These are phyloP conservation scores for Colletotrichum australisinense DNA, from an alignment of 2,329 filamentous ascomycete species.

Conservation along the genomic window DNA sequence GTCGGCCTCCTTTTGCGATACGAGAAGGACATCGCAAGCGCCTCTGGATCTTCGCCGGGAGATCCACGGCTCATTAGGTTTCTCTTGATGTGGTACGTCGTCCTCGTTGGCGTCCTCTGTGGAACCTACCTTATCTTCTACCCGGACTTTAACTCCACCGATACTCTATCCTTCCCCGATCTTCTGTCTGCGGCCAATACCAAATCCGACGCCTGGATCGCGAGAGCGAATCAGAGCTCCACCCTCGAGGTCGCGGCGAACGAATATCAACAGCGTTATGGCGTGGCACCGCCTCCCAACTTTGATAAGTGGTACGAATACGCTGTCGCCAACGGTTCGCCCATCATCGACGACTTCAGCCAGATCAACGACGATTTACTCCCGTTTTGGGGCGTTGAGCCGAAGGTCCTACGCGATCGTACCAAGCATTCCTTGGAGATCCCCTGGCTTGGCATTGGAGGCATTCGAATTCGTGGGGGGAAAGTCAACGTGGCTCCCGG, in stretches of 20 bases:
- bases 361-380: slow-evolving; percentile 78
- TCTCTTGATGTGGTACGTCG: slow-evolving; percentile 29
- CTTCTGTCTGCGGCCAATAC: slow-evolving; percentile 26
- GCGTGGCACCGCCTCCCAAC: slow-evolving; percentile 77
- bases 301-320: slow-evolving; percentile 87
- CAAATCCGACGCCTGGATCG: slow-evolving; percentile 35
- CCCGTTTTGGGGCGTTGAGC: slow-evolving; percentile 80
- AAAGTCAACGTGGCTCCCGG: slow-evolving; percentile 55
- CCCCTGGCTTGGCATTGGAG: slow-evolving; percentile 50
- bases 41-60: not conserved
- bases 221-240: slow-evolving; percentile 38
- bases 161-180: slow-evolving; percentile 20
- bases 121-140: slow-evolving; percentile 32
- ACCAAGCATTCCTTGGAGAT: slow-evolving; percentile 45
- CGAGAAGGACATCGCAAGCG: slow-evolving; percentile 20
- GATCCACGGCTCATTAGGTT: slow-evolving; percentile 21
- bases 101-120: slow-evolving; percentile 28
- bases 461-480: slow-evolving; percentile 70
- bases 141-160: slow-evolving; percentile 4
- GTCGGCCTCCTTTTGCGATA: slow-evolving; percentile 36
- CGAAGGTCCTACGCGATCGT: slow-evolving; percentile 72
- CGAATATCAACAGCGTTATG: slow-evolving; percentile 56
- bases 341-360: slow-evolving; percentile 81
- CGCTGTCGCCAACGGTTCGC: slow-evolving; percentile 71
- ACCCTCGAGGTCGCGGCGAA: slow-evolving; percentile 46